Conservation (phyloP, 2,329 filamentous ascomycete species). For the Talaromyces piceae region DNA sequence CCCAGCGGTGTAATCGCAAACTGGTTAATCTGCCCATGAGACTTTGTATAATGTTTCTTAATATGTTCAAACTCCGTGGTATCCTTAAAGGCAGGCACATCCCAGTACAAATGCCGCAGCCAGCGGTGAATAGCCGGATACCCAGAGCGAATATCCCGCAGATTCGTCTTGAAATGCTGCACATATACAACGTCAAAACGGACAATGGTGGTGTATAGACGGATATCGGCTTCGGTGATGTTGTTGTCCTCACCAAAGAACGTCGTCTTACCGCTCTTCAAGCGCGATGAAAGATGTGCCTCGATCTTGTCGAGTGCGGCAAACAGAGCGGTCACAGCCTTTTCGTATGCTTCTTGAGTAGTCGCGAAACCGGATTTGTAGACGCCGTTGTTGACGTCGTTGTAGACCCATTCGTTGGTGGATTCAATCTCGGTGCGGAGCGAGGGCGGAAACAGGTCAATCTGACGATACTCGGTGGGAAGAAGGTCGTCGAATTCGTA, state of each 20-base stretch:
- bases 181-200: slow-evolving; percentile 74
- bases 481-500: slow-evolving; percentile 69
- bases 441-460: slow-evolving; percentile 61
- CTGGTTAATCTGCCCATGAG: slow-evolving; percentile 57
- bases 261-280: slow-evolving; percentile 45
- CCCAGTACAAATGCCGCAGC: slow-evolving; percentile 82
- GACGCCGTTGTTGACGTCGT: slow-evolving; percentile 46
- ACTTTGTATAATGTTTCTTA: slow-evolving; percentile 69
- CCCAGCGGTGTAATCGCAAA: slow-evolving; percentile 75
- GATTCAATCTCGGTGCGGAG: slow-evolving; percentile 66
- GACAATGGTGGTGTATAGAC: slow-evolving; percentile 66
- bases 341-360: slow-evolving; percentile 73
- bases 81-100: slow-evolving; percentile 64
- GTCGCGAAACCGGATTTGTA: slow-evolving; percentile 70
- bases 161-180: slow-evolving; percentile 75
- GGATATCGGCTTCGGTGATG: slow-evolving; percentile 75
- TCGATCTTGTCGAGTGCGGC: slow-evolving; percentile 69
- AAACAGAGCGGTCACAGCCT: slow-evolving; percentile 65
- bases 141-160: slow-evolving; percentile 73
- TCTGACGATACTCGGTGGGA: slow-evolving; percentile 48
- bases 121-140: slow-evolving; percentile 76
- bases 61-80: slow-evolving; percentile 94
- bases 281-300: slow-evolving; percentile 51
- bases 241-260: slow-evolving; percentile 61
- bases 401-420: slow-evolving; percentile 74